Evolutionary conservation across 768 basidiomycete genomes (phyloP), one percentile per base, ranked within the genome.

Genomic region (Suillus occidentalis): DNA sequence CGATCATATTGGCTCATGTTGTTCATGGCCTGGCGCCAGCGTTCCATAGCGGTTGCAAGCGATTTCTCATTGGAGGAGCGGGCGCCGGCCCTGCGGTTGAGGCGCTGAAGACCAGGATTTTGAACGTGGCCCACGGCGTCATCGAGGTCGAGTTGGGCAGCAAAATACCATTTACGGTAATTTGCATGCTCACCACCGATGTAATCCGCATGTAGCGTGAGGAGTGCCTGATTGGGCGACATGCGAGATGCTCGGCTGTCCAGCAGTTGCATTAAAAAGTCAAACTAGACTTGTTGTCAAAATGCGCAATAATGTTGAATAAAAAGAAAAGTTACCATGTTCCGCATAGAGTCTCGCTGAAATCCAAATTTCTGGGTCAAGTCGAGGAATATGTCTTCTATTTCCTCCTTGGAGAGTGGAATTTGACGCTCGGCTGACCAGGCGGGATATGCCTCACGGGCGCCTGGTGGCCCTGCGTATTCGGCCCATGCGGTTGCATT

Each of bases 131-230:
- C 97, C 61, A 99, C 89, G 57, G 95, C 97, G 70, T 99, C 97
- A 76, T 99, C 97, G 50, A 99, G 90, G 76, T 99, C 97, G 65
- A 99, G 88, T 77, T 99, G 97, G 22, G 97, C 95, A 36, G 97
- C 97, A 77, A 99, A 99, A 81, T 99, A 99, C 97, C 97, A 99
- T 80, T 98, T 98, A 66, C 97, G 92, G 80, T 99, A 99, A 81
- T 99, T 99, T 59, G 97, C 94, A 72, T 98, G 91, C 76, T 97
- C 92, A 4, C 97, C 97, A 25, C 97, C 97, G 71, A 99, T 98
- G 78, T 99, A 99, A 76, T 99, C 97, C 64, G 97, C 97, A 72
- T 99, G 97, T 2, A 99, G 85, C 0, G 96, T 99, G 62, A 97
- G 83, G 28, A 99, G 82, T 0, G 97, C 97, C 74, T 97, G 94